Percentiles rank a stretch among this genome's conserved stretches.
Conservation (phyloP, 148 eudicot species). For the Cornus controversa region DNA sequence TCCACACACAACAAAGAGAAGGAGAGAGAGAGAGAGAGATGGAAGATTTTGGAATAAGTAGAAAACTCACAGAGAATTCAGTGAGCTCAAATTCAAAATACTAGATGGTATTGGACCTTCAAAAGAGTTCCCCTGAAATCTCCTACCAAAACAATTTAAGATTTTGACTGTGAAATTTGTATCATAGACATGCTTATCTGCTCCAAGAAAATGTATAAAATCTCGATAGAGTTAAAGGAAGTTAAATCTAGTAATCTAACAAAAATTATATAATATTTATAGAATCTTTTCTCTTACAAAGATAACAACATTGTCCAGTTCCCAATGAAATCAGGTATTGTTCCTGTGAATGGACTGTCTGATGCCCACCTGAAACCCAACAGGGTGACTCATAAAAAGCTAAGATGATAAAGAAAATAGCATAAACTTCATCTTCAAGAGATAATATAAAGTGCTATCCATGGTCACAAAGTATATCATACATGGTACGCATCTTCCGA, state of each 20-base stretch:
- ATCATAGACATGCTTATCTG: not conserved
- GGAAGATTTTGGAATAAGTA: no score
- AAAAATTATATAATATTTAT: not conserved
- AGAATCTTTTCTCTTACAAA: constrained; percentile 16
- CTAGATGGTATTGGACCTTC: constrained; percentile 31
- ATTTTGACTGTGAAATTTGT: no score
- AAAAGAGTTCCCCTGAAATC: constrained; percentile 34
- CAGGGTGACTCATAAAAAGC: no score
- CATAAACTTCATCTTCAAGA: no score
- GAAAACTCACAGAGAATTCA: constrained; percentile 26
- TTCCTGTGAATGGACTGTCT: constrained; percentile 26
- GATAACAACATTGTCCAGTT: constrained; percentile 19
- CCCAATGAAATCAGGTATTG: constrained; percentile 32
- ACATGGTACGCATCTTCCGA: no score
- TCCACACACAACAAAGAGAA: no score
- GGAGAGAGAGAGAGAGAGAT: no score
- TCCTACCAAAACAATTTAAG: constrained; percentile 11
- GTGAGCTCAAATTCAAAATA: constrained; percentile 21
- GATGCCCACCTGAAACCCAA: constrained; percentile 28
- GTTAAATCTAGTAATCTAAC: not conserved
- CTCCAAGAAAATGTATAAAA: not conserved
- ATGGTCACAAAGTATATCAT: no score
- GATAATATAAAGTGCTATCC: no score
- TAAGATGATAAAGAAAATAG: no score
- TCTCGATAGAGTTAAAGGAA: not conserved